Conservation (phyloP, 495 filamentous ascomycete genomes). For the Diplogelasinospora grovesii region DNA sequence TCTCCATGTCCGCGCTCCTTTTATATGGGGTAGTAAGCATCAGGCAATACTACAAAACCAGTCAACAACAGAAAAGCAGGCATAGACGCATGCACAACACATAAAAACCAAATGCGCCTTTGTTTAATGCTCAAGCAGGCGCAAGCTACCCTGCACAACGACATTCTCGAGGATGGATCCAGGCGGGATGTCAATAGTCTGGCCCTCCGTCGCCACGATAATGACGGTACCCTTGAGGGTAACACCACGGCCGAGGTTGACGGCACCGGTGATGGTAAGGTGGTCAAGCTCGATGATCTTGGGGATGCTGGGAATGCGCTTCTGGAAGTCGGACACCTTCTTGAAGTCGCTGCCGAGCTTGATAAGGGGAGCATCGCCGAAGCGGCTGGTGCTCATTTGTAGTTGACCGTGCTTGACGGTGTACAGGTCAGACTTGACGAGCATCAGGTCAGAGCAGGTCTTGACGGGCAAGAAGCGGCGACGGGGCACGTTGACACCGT, state of each 20-base stretch:
- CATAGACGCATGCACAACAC: not conserved
- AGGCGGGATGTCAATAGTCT: slow-evolving; percentile 95
- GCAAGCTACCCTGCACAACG: slow-evolving; percentile 95
- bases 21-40: no score
- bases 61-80: not conserved
- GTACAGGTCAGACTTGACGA: slow-evolving; percentile 99
- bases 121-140: slow-evolving; percentile 82
- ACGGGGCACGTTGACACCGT: slow-evolving; percentile 98
- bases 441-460: slow-evolving; percentile 98
- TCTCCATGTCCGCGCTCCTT: no score
- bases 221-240: slow-evolving; percentile 99
- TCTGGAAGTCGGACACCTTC: slow-evolving; percentile 99
- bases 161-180: slow-evolving; percentile 98
- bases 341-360: slow-evolving; percentile 99
- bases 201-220: slow-evolving; percentile 95
- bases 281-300: slow-evolving; percentile 98
- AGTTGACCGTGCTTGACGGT: slow-evolving; percentile 99
- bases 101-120: slow-evolving; percentile 1
- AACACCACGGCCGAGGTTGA: slow-evolving; percentile 92
- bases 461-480: slow-evolving; percentile 98
- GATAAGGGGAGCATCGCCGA: slow-evolving; percentile 97
- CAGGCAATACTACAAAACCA: not conserved
- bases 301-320: slow-evolving; percentile 90
- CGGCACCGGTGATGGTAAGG: slow-evolving; percentile 91
- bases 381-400: slow-evolving; percentile 89